Percentiles rank a stretch among this genome's conserved stretches.
Conservation (phyloP, 768 basidiomycete genomes). For the Mycena galericulata region DNA sequence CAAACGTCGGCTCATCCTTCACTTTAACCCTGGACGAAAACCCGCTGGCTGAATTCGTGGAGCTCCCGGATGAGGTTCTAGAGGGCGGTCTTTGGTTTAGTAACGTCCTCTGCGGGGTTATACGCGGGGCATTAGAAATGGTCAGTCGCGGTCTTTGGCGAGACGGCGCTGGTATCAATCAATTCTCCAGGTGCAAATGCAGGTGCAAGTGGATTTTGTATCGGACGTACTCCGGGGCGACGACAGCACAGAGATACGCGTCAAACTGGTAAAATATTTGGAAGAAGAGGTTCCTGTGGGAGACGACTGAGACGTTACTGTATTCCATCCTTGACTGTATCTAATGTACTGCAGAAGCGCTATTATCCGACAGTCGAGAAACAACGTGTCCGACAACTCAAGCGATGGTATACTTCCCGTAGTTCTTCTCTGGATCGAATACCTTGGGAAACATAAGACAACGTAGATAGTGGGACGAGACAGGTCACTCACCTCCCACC, state of each 20-base stretch:
- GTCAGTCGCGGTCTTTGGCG: conserved; percentile 57
- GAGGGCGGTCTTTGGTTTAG: conserved; percentile 97
- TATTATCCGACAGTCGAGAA: neutral
- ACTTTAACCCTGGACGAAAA: conserved; percentile 94
- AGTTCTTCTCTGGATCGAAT: conserved; percentile 94
- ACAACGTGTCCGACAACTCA: conserved; percentile 26
- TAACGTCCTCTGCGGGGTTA: conserved; percentile 94
- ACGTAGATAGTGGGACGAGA: neutral
- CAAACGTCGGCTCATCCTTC: conserved; percentile 71
- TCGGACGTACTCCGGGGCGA: conserved; percentile 94
- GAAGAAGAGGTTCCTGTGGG: conserved; percentile 97
- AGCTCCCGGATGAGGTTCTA: conserved; percentile 92
- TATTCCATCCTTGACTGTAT: conserved; percentile 23
- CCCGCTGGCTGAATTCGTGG: conserved; percentile 96
- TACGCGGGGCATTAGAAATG: conserved; percentile 96
- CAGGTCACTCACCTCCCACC: conserved; percentile 86
- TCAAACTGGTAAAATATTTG: conserved; percentile 89
- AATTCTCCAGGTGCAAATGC: conserved; percentile 88
- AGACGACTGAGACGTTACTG: conserved; percentile 89
- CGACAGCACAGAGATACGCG: conserved; percentile 93
- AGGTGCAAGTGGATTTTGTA: conserved; percentile 89
- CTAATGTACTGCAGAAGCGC: neutral
- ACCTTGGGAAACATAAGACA: conserved; percentile 59
- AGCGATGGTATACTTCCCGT: conserved; percentile 90
- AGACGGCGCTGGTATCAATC: conserved; percentile 26